A percentile compares a stretch with the other conserved stretches of the same genome.
phyloP scores from a whole-genome alignment of 1,284 basidiomycete genomes.

The Cerrena zonata region DNA sequence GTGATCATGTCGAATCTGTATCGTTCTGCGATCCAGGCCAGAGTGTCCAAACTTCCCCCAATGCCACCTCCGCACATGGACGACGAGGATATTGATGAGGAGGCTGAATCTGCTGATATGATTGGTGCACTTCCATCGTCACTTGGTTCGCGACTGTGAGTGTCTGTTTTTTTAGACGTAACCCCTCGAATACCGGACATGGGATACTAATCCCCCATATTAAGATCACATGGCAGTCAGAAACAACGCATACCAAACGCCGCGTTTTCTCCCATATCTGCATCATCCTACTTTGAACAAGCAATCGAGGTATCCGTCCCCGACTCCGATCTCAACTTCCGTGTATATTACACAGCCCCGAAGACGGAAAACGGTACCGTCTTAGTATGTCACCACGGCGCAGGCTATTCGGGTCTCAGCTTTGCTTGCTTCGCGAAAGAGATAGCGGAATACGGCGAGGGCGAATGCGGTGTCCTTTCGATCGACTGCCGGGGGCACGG shows the following conservation, averaged over 20 bases:
- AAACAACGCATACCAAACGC: constrained; percentile 39
- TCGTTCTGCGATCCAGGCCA: constrained; percentile 63
- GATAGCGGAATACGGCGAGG: constrained; percentile 53
- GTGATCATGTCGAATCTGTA: constrained; percentile 65
- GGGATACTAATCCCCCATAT: constrained; percentile 10
- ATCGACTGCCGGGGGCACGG: constrained; percentile 85
- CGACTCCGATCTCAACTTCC: constrained; percentile 54
- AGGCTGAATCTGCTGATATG: constrained; percentile 62
- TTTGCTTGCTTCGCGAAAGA: constrained; percentile 87
- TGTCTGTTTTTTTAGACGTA: not conserved
- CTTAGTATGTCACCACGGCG: constrained; percentile 91
- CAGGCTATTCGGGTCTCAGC: constrained; percentile 82
- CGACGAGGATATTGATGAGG: constrained; percentile 52
- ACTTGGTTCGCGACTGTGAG: constrained; percentile 44
- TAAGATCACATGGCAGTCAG: not conserved
- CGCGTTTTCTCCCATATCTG: constrained; percentile 68
- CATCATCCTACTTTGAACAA: constrained; percentile 66
- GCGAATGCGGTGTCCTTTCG: constrained; percentile 79
- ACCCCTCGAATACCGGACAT: constrained; percentile 12
- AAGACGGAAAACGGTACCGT: constrained; percentile 48
- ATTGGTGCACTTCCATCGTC: constrained; percentile 56
- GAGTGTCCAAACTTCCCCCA: constrained; percentile 60
- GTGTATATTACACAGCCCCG: constrained; percentile 73
- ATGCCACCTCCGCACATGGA: constrained; percentile 39
- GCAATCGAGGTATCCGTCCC: constrained; percentile 71